These are phyloP conservation scores for Macrolepiota fuliginosa DNA, from an alignment of 768 basidiomycete species.

Conservation along the genomic window DNA sequence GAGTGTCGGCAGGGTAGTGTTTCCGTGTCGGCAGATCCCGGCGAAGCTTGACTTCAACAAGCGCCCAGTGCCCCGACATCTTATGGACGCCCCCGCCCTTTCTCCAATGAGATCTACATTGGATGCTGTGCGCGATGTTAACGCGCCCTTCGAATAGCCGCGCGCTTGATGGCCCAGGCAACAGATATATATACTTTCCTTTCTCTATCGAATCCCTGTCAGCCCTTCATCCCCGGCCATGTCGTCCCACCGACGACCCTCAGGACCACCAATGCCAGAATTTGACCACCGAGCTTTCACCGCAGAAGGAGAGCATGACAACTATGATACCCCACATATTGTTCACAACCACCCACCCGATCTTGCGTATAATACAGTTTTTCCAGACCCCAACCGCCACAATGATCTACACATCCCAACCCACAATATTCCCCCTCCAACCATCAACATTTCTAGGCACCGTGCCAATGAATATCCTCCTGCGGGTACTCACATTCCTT, in stretches of 20 bases:
- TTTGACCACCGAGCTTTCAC: not conserved
- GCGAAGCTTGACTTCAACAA: too few relatives aligned
- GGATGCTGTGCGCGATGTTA: too few relatives aligned
- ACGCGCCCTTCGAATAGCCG: too few relatives aligned
- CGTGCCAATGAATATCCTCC: not conserved
- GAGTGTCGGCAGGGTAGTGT: too few relatives aligned
- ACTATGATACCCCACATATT: not conserved
- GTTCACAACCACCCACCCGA: not conserved
- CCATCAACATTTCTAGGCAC: not conserved
- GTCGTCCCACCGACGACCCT: not conserved
- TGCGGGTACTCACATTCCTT: not conserved
- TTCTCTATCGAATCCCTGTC: not conserved
- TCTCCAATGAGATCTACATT: too few relatives aligned
- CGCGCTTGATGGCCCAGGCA: too few relatives aligned
- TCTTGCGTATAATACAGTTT: not conserved
- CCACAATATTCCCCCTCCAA: not conserved
- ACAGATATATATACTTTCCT: not conserved
- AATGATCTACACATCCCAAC: not conserved
- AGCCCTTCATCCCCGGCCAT: not conserved
- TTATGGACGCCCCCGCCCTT: too few relatives aligned
- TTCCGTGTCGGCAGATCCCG: too few relatives aligned
- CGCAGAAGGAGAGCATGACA: not conserved
- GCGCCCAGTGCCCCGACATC: too few relatives aligned
- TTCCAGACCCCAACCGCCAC: not conserved
- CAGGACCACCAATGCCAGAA: not conserved